These are phyloP conservation scores for Claviceps sorghi DNA, from an alignment of 2,329 filamentous ascomycete species.

Conservation along the genomic window DNA sequence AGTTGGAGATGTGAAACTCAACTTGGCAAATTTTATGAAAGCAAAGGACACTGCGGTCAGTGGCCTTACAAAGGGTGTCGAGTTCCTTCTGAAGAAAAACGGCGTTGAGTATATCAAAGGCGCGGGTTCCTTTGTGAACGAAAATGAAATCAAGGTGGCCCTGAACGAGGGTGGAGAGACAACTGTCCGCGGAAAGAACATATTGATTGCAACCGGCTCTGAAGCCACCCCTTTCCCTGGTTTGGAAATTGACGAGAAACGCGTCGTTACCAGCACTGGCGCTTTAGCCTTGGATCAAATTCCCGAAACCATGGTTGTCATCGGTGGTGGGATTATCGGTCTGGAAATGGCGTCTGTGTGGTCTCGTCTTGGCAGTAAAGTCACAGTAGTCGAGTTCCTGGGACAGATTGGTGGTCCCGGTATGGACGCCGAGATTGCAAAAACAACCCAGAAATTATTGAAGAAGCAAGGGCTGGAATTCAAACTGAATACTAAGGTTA, in stretches of 20 bases:
- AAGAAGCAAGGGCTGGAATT: slow-evolving; percentile 96
- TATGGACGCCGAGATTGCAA: slow-evolving; percentile 91
- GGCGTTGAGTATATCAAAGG: slow-evolving; percentile 97
- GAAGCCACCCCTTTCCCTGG: slow-evolving; percentile 95
- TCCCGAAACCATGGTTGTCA: slow-evolving; percentile 92
- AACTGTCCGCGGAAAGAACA: slow-evolving; percentile 82
- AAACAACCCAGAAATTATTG: slow-evolving; percentile 81
- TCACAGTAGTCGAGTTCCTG: slow-evolving; percentile 94
- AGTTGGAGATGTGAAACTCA: slow-evolving; percentile 91
- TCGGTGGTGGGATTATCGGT: slow-evolving; percentile 96
- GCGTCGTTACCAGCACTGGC: slow-evolving; percentile 90
- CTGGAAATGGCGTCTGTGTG: slow-evolving; percentile 98
- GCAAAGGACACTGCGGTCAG: slow-evolving; percentile 87
- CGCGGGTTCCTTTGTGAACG: slow-evolving; percentile 69
- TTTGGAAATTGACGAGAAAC: slow-evolving; percentile 91
- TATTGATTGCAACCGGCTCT: slow-evolving; percentile 90
- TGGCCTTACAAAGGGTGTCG: slow-evolving; percentile 88
- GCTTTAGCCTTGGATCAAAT: slow-evolving; percentile 81
- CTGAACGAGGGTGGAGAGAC: slow-evolving; percentile 86
- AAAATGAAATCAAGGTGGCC: slow-evolving; percentile 83
- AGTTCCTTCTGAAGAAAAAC: slow-evolving; percentile 99
- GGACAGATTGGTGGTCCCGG: slow-evolving; percentile 93
- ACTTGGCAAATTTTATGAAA: slow-evolving; percentile 93
- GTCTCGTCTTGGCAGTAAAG: slow-evolving; percentile 84
- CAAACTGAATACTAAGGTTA: slow-evolving; percentile 94